These are phyloP conservation scores for Scedosporium boydii DNA, from an alignment of 2,329 filamentous ascomycete species.

Conservation along the genomic window DNA sequence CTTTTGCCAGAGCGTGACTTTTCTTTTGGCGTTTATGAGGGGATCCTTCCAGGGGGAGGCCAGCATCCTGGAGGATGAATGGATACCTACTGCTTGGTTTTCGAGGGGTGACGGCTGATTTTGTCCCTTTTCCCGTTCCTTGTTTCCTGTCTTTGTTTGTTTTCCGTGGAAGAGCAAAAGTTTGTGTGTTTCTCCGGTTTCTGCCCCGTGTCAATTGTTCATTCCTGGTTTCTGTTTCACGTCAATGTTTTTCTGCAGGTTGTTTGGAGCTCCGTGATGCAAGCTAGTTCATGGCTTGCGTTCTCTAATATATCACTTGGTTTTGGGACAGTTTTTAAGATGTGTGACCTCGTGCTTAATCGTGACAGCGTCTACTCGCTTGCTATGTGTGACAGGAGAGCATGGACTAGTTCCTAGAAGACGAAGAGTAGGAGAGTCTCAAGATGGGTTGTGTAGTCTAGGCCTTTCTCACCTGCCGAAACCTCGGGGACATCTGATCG, in stretches of 20 bases:
- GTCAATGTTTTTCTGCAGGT: background rate
- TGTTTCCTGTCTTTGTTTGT: background rate
- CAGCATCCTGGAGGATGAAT: conserved; percentile 1
- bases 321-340: background rate
- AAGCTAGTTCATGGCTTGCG: background rate
- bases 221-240: background rate
- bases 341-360: no score
- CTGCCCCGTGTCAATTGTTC: background rate
- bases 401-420: no score
- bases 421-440: no score
- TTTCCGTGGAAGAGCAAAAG: background rate
- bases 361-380: no score
- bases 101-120: background rate
- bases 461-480: no score
- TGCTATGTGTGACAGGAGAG: no score
- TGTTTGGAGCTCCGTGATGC: background rate
- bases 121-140: background rate
- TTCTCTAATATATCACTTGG: background rate
- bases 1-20: background rate
- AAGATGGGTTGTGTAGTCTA: no score
- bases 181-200: conserved; percentile 1
- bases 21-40: background rate
- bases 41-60: background rate
- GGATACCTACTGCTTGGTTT: background rate
- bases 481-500: no score